These are phyloP conservation scores for Wickerhamiella lipophila DNA, from an alignment of 805 yeast species.

Conservation along the genomic window DNA sequence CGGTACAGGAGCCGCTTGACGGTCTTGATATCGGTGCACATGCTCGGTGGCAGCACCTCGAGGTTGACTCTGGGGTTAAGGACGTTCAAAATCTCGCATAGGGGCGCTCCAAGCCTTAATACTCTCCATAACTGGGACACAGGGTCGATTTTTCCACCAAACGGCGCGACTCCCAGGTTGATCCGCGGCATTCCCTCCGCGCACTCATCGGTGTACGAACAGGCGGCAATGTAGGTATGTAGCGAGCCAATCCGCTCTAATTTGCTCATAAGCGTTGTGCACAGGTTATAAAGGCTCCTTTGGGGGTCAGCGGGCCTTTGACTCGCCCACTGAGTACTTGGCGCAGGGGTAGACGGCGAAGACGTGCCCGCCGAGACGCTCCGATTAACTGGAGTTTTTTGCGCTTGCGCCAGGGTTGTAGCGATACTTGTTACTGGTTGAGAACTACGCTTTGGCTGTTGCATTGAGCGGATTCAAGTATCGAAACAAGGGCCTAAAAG, in stretches of 20 bases:
- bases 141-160: slow-evolving; percentile 60
- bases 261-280: slow-evolving; percentile 42
- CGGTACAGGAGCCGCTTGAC: slow-evolving; percentile 85
- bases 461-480: slow-evolving; percentile 6
- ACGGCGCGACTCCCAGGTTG: slow-evolving; percentile 49
- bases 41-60: slow-evolving; percentile 47
- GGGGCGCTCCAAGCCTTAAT: slow-evolving; percentile 84
- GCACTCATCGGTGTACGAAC: slow-evolving; percentile 30
- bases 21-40: slow-evolving; percentile 67
- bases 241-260: slow-evolving; percentile 52
- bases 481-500: background rate
- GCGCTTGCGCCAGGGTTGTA: background rate
- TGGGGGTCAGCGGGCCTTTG: slow-evolving; percentile 30
- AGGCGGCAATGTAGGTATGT: slow-evolving; percentile 48
- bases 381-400: background rate
- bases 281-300: slow-evolving; percentile 60
- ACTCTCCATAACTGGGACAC: slow-evolving; percentile 82
- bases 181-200: slow-evolving; percentile 26
- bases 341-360: slow-evolving; percentile 17
- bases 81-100: slow-evolving; percentile 72
- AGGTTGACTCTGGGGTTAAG: slow-evolving; percentile 39
- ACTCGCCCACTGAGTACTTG: slow-evolving; percentile 18
- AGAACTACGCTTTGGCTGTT: slow-evolving; percentile 10
- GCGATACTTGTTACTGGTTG: slow-evolving; percentile 1
- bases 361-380: slow-evolving; percentile 11